Conservation (phyloP, 768 basidiomycete genomes). For the Collybiopsis luxurians region DNA sequence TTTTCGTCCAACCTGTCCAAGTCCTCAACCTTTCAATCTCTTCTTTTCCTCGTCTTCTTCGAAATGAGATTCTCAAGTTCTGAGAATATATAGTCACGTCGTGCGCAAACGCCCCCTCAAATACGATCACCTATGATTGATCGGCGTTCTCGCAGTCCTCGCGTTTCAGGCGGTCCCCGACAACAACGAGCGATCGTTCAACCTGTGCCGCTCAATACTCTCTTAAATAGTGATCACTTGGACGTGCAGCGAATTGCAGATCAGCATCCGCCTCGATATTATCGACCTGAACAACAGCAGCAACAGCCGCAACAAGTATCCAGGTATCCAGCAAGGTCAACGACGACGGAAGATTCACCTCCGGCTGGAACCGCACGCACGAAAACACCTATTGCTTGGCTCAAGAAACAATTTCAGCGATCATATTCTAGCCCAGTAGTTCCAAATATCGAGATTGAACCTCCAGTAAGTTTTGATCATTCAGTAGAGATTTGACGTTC, state of each 20-base stretch:
- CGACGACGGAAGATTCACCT: neutral
- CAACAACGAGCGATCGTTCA: neutral
- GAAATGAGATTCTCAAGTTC: conserved; percentile 2
- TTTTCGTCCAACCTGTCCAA: neutral
- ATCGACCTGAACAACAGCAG: neutral
- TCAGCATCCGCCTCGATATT: neutral
- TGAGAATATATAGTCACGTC: neutral
- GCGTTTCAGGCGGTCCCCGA: conserved; percentile 2
- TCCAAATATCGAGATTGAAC: conserved; percentile 10
- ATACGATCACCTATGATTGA: neutral
- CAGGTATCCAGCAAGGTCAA: neutral
- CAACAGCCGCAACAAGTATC: neutral
- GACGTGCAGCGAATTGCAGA: neutral
- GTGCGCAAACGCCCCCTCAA: neutral
- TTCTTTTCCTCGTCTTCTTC: neutral
- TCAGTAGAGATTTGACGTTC: neutral
- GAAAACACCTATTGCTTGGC: conserved; percentile 12
- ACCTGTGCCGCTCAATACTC: neutral
- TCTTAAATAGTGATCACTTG: neutral
- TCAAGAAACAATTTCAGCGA: conserved; percentile 9
- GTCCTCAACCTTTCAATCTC: neutral
- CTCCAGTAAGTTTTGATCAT: conserved; percentile 5
- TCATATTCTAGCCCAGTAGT: conserved; percentile 11
- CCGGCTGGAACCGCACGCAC: conserved; percentile 6
- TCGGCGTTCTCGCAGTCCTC: neutral